Evolutionary conservation across 139 green algal species (phyloP).

Genomic region (Volvox reticuliferus): DNA sequence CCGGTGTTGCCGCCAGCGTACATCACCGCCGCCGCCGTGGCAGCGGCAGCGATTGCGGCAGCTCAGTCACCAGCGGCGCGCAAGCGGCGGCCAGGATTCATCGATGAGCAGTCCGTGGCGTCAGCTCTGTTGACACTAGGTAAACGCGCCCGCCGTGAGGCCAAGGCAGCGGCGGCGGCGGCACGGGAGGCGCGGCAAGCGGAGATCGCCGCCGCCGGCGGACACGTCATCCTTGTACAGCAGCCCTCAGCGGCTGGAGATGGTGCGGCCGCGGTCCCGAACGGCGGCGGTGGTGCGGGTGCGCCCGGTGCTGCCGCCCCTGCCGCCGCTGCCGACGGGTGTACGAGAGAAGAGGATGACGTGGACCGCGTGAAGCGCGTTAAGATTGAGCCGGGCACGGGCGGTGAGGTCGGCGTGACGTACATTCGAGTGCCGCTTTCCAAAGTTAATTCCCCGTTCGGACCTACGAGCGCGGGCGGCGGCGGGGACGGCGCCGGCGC

Average conservation of each 20-base stretch:
- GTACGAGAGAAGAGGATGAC: neutral
- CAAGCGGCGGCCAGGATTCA: slow-evolving; percentile 36
- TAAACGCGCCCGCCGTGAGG: slow-evolving; percentile 23
- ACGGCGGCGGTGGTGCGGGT: neutral
- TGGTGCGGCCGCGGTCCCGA: neutral
- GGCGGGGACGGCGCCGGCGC: neutral
- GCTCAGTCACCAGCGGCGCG: neutral
- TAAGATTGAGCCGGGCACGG: neutral
- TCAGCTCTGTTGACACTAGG: slow-evolving; percentile 35
- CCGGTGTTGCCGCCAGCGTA: slow-evolving; percentile 18
- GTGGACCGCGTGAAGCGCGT: slow-evolving; percentile 1
- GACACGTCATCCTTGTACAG: slow-evolving; percentile 4
- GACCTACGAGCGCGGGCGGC: neutral
- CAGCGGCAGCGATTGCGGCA: slow-evolving; percentile 5
- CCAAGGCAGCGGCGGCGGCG: slow-evolving; percentile 28
- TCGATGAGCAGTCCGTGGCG: slow-evolving; percentile 42
- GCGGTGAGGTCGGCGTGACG: slow-evolving; percentile 1
- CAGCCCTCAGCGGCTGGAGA: neutral
- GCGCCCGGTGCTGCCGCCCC: neutral
- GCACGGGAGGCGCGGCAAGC: slow-evolving; percentile 27
- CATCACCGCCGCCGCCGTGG: slow-evolving; percentile 11
- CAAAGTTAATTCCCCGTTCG: neutral
- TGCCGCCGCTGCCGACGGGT: neutral
- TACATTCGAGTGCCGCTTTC: neutral
- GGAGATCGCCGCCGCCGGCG: slow-evolving; percentile 19